A percentile compares a stretch with the other conserved stretches of the same genome.
Evolutionary conservation across 306 rosid genomes (phyloP).

Genomic region (Castanospermum australe): DNA sequence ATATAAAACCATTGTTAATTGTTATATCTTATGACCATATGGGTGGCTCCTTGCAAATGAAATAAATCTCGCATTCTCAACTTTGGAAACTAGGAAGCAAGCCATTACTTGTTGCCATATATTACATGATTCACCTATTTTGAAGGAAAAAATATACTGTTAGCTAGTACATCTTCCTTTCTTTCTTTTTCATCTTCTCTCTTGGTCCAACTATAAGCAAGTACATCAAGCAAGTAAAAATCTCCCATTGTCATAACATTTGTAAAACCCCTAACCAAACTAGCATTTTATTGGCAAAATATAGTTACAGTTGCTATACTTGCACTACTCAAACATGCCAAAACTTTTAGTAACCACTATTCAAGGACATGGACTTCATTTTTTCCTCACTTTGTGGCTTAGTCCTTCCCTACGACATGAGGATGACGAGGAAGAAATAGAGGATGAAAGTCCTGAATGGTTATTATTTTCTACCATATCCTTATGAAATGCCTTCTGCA

Average conservation of each 20-base stretch:
- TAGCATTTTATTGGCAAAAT: conserved; percentile 31
- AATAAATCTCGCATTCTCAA: background rate
- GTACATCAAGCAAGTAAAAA: conserved; percentile 6
- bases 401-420: conserved; percentile 45
- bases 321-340: conserved; percentile 6
- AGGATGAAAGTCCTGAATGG: conserved; percentile 43
- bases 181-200: background rate
- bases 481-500: conserved; percentile 80
- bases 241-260: background rate
- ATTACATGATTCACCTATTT: background rate
- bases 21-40: background rate
- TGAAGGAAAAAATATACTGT: background rate
- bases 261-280: background rate
- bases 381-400: conserved; percentile 50
- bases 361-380: conserved; percentile 19
- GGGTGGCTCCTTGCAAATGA: background rate
- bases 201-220: background rate
- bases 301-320: conserved; percentile 25
- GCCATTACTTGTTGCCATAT: background rate
- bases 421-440: conserved; percentile 54
- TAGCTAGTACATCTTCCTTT: background rate
- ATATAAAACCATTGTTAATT: no score
- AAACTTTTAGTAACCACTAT: background rate
- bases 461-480: conserved; percentile 63
- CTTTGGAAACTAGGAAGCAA: background rate